Evolutionary conservation across 2,329 filamentous ascomycete genomes (phyloP), one percentile per base, ranked within the genome.

Genomic region (Cladosporium sp.): DNA sequence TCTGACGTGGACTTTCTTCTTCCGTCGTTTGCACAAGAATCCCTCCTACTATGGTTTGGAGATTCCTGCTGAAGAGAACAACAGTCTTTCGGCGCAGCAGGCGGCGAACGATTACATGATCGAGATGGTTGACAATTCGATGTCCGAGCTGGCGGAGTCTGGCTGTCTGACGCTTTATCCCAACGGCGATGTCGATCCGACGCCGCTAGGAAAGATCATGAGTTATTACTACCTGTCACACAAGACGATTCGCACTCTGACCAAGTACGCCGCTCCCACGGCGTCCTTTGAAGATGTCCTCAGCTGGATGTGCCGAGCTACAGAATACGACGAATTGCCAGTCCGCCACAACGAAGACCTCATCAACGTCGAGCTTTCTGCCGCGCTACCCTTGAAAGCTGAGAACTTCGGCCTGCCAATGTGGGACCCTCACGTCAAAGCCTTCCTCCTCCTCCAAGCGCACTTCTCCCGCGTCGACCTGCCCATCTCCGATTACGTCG

Each of bases 1-100:
- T 65, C 73, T 99, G 47, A 99, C 93, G 0, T 99, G 95, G 93
- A 99, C 95, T 1, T 99, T 99, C 75, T 99, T 99, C 80, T 99
- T 99, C 79, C 83, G 95, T 2, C 80, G 93, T 9, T 74, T 99
- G 34, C 93, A 99, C 75, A 99, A 99, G 76, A 99, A 99, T 61
- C 93, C 93, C 1, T 95, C 91, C 0, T 99, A 96, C 72, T 99
- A 99, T 61, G 95, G 95, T 0, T 83, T 99, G 0, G 88, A 96
- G 65, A 93, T 99, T 39, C 89, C 88, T 0, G 86, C 88, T 0
- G 91, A 96, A 61, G 90, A 96, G 61, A 90, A 96, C 70, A 95
- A 90, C 66, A 91, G 86, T 7, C 83, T 90, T 24, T 79, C 82
- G 6, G 92, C 95, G 0, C 92, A 96, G 66, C 81, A 88, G 57